Evolutionary conservation across 345 rosid species (phyloP).

Genomic region (Cardamine occulta): DNA sequence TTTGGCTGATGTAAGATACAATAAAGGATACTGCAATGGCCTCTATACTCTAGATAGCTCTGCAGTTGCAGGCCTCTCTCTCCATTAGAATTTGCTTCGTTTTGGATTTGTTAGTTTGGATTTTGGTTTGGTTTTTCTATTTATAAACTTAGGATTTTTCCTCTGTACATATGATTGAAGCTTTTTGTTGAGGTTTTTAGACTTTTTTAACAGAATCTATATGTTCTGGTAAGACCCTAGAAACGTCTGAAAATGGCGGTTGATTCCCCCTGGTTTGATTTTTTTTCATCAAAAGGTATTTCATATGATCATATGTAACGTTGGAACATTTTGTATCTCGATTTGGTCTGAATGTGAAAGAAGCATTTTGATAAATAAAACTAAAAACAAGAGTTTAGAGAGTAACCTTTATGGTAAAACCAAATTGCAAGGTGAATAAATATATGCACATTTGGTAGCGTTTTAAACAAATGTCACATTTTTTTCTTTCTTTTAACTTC

Average conservation of each 20-base stretch:
- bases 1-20: conserved; percentile 52
- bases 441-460: background rate
- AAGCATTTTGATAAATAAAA: conserved; percentile 13
- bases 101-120: conserved; percentile 1
- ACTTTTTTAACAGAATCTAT: conserved; percentile 16
- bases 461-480: no score
- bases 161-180: conserved; percentile 34
- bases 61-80: conserved; percentile 11
- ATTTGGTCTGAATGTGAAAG: conserved; percentile 26
- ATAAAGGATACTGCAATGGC: conserved; percentile 58
- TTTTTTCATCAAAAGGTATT: conserved; percentile 29
- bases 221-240: conserved; percentile 27
- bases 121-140: background rate
- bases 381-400: background rate
- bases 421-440: background rate
- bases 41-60: conserved; percentile 58
- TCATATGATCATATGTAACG: conserved; percentile 37
- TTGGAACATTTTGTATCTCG: conserved; percentile 24
- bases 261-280: conserved; percentile 28
- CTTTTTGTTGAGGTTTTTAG: conserved; percentile 32
- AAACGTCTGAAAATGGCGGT: conserved; percentile 24
- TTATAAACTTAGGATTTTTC: conserved; percentile 17
- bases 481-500: no score
- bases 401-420: background rate
- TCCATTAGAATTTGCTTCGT: conserved; percentile 13